A percentile compares a stretch with the other conserved stretches of the same genome.
These are phyloP conservation scores for Wickerhamiella azymoides DNA, from an alignment of 805 yeast species.

Conservation along the genomic window DNA sequence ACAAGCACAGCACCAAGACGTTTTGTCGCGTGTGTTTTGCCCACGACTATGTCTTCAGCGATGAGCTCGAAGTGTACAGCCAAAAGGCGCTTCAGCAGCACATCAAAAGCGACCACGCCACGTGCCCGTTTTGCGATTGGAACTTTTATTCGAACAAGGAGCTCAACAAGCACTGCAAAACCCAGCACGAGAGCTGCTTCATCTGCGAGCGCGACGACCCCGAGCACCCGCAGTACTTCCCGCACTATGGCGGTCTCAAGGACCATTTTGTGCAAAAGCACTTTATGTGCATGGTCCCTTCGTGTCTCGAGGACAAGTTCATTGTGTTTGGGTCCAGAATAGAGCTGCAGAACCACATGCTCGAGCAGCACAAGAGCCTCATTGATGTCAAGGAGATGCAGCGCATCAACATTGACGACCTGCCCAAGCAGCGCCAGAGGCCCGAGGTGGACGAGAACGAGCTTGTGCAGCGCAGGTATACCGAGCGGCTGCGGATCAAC, in stretches of 20 bases:
- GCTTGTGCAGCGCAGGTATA: constrained; percentile 9
- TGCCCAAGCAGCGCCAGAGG: constrained; percentile 4
- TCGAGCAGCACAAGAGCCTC: constrained; percentile 61
- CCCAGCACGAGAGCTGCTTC: constrained; percentile 76
- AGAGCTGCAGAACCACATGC: constrained; percentile 78
- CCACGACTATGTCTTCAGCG: constrained; percentile 64
- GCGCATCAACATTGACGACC: constrained; percentile 12
- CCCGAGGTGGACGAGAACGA: not conserved
- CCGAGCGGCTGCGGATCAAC: constrained; percentile 19
- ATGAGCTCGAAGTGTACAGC: constrained; percentile 51
- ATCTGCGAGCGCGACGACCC: constrained; percentile 60
- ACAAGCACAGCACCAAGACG: constrained; percentile 39
- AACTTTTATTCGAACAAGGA: constrained; percentile 85
- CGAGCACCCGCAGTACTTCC: constrained; percentile 54
- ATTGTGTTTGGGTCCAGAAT: constrained; percentile 81
- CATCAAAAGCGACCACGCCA: constrained; percentile 53
- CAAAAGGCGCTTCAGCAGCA: constrained; percentile 54
- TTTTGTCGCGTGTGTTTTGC: constrained; percentile 66
- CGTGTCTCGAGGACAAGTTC: constrained; percentile 78
- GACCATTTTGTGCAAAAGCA: constrained; percentile 64
- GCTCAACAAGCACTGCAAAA: constrained; percentile 64
- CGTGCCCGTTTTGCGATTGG: constrained; percentile 61
- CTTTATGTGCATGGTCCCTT: constrained; percentile 58
- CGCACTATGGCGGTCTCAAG: constrained; percentile 59
- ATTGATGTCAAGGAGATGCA: constrained; percentile 26